Percentiles rank a stretch among this genome's conserved stretches.
phyloP scores from a whole-genome alignment of 2,329 filamentous ascomycete genomes.

The Claviceps purpurea region DNA sequence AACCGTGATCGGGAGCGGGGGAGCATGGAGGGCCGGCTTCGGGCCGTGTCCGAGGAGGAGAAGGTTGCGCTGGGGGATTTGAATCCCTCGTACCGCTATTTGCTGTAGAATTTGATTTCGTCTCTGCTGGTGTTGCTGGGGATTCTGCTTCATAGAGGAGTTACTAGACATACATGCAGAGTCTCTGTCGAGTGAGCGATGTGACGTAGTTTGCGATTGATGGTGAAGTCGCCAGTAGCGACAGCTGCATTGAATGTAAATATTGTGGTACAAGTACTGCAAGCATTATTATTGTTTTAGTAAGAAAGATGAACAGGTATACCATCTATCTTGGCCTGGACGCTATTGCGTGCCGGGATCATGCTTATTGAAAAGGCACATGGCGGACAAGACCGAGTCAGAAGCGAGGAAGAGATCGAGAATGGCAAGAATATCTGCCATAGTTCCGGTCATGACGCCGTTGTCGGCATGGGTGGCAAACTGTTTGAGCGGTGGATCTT shows the following conservation, averaged over 20 bases:
- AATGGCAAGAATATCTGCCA: too few species aligned
- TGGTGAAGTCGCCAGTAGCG: too few species aligned
- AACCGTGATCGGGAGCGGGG: conserved; percentile 46
- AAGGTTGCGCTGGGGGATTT: conserved; percentile 47
- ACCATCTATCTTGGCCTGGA: too few species aligned
- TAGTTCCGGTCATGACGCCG: conserved; percentile 13
- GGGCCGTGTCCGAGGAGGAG: conserved; percentile 43
- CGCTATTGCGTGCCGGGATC: too few species aligned
- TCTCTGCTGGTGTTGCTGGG: not conserved
- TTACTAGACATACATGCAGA: too few species aligned
- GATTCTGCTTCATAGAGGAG: too few species aligned
- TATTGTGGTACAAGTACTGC: too few species aligned
- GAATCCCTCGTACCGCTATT: conserved; percentile 46
- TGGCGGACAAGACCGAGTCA: conserved; percentile 67
- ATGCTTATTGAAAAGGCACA: conserved; percentile 55
- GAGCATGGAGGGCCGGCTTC: conserved; percentile 22
- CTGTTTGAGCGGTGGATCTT: conserved; percentile 64
- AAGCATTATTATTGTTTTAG: too few species aligned
- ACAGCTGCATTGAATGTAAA: too few species aligned
- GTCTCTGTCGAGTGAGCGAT: too few species aligned
- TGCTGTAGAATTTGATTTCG: conserved; percentile 27
- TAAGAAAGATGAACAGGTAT: too few species aligned
- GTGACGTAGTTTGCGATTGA: too few species aligned
- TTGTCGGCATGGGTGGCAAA: conserved; percentile 58
- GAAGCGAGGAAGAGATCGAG: conserved; percentile 39